Evolutionary conservation across 2,329 filamentous ascomycete species (phyloP).

Genomic region (Penicillium expansum): DNA sequence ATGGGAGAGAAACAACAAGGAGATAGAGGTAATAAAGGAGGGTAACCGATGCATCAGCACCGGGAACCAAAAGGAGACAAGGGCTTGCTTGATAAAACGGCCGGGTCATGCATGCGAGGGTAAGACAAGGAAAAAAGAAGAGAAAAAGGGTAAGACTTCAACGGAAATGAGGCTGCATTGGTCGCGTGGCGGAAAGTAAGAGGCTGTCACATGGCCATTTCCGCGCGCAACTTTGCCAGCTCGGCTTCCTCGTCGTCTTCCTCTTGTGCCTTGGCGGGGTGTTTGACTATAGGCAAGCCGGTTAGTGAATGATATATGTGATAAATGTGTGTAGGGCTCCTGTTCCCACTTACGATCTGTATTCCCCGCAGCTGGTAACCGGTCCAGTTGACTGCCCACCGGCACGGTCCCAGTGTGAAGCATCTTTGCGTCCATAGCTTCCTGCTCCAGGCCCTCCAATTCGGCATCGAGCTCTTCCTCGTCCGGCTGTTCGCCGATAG

Average conservation of each 20-base stretch:
- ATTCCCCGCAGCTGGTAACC: slow-evolving; percentile 71
- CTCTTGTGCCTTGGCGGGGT: slow-evolving; percentile 53
- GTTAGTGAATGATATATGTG: slow-evolving; percentile 8
- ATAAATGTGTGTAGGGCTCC: background rate
- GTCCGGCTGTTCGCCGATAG: slow-evolving; percentile 68
- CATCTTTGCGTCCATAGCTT: slow-evolving; percentile 91
- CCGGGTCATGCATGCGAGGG: slow-evolving; percentile 19
- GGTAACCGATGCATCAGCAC: slow-evolving; percentile 6
- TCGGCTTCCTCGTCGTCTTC: slow-evolving; percentile 97
- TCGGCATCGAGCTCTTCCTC: slow-evolving; percentile 84
- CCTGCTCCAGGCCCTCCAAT: slow-evolving; percentile 82
- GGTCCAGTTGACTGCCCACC: slow-evolving; percentile 71
- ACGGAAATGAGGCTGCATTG: slow-evolving; percentile 8
- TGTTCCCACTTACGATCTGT: slow-evolving; percentile 66
- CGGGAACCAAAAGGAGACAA: slow-evolving; percentile 3
- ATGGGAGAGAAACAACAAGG: background rate
- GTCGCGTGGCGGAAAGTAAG: slow-evolving; percentile 4
- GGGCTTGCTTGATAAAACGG: slow-evolving; percentile 21
- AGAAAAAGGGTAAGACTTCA: background rate
- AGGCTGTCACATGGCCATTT: slow-evolving; percentile 81
- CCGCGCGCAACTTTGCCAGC: slow-evolving; percentile 85
- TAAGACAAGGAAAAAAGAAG: slow-evolving; percentile 11
- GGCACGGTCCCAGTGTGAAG: slow-evolving; percentile 83
- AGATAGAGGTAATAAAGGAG: slow-evolving; percentile 4
- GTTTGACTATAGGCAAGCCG: slow-evolving; percentile 37